phyloP scores from a whole-genome alignment of 768 basidiomycete genomes.

The Suillus ampliporus region DNA sequence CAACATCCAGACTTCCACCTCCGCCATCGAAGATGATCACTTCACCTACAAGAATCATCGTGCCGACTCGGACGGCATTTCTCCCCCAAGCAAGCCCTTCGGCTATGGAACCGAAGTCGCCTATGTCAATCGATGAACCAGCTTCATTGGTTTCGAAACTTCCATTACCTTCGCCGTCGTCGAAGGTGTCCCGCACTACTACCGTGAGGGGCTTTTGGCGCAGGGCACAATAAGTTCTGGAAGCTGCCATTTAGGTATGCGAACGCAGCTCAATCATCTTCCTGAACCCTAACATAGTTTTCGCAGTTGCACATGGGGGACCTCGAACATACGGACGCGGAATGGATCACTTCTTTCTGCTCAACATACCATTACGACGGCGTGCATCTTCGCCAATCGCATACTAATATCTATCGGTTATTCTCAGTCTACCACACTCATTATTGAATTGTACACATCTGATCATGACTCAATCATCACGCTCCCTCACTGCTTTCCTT shows the following conservation, averaged over 20 bases:
- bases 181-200: slow-evolving; percentile 25
- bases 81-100: slow-evolving; percentile 8
- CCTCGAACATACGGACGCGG: not conserved
- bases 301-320: not conserved
- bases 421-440: slow-evolving; percentile 8
- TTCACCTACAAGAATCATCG: slow-evolving; percentile 15
- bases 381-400: not conserved
- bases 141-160: slow-evolving; percentile 22
- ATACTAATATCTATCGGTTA: slow-evolving; percentile 13
- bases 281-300: slow-evolving; percentile 5
- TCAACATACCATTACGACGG: too few relatives aligned
- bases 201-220: slow-evolving; percentile 41
- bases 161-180: slow-evolving; percentile 30
- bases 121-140: slow-evolving; percentile 7
- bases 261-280: not conserved
- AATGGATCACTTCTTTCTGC: not conserved
- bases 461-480: slow-evolving; percentile 13
- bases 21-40: slow-evolving; percentile 19
- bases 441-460: slow-evolving; percentile 5
- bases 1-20: slow-evolving; percentile 28
- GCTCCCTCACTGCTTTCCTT: slow-evolving; percentile 15
- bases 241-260: slow-evolving; percentile 16
- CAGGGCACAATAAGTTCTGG: slow-evolving; percentile 21
- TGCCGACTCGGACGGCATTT: slow-evolving; percentile 8
- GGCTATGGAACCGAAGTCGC: slow-evolving; percentile 2